Base-by-base conservation (phyloP, 306 rosid species). In the Carpinus fangiana region DNA sequence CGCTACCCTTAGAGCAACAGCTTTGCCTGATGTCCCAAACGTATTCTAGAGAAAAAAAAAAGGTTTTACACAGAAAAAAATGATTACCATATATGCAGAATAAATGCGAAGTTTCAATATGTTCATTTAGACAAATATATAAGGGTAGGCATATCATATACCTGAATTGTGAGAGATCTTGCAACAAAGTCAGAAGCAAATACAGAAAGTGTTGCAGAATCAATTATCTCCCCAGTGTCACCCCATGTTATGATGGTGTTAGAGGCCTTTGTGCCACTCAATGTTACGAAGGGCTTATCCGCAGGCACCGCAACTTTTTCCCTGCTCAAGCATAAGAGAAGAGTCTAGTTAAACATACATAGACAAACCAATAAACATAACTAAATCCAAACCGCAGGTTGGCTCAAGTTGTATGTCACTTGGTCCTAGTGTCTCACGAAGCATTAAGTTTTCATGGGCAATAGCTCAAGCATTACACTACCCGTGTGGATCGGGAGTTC, bases 101-200 rank as follows among this genome's bases (percentile, higher is more conserved):
- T 41, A 41, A 41, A 41, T 41, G 45, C 45, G 8, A 41, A 6
- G 45, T 41, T 38, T 41, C 45, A 41, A 5, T 41, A 7, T 5
- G 45, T 41, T 41, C 34, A 1, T 2, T 2, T 31, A 4, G 5
- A 3, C 12, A 1, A 59, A 21, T 20, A 21, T 23, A 34, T 11
- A 65, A 57, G 70, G 21, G 23, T 38, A 14, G n/a, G 21, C 48
- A 51, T 12, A 28, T 75, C 23, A 51, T 12, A 28, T 76, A 88
- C 92, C 90, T 86, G 90, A 73, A 89, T 78, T 38, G 90, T 86
- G 77, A 89, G 82, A n/a, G 60, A 75, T 4, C 86, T 85, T 1
- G 75, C 92, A 2, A 82, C 76, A 77, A 89, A 89, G 68, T 86
- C 87, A 16, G 87, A 82, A 31, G 87, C 92, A 48, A 86, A 57